Base-by-base conservation (phyloP, 2,329 filamentous ascomycete species). In the Botrytis fabae region DNA sequence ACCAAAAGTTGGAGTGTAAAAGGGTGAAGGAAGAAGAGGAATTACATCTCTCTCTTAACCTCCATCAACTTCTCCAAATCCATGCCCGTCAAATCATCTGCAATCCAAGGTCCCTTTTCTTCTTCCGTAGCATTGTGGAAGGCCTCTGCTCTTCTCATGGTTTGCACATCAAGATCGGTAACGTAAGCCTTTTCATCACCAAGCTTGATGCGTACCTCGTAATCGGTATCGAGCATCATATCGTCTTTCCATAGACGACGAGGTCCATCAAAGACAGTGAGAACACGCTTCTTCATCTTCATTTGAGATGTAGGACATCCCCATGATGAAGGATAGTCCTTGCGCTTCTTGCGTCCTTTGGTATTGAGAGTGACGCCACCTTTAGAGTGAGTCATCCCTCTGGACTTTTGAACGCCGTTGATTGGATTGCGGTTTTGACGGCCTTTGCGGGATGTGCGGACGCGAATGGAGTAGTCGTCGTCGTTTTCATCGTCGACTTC, bases 201-300 rank as follows among this genome's bases (percentile, higher is more conserved):
- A 28, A 98, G 87, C 82, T 90, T 90, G 82, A 97, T 87, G 80
- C 95, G 93, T 54, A 98, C 94, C 83, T 99, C 96, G 80, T 96
- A 95, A 78, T 97, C 94, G 25, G 93, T 94, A 78, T 95, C 94
- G 68, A 99, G 90, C 94, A 98, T 97, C 94, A 98, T 96, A 83
- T 99, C 96, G 81, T 99, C 96, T 85, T 98, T 98, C 88, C 93
- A 96, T 68, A 99, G 87, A 60, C 95, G 91, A 70, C 95, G 90
- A 25, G 88, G 88, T 0, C 96, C 96, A 80, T 98, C 94, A 79
- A 97, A 99, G 32, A 97, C 93, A 76, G 94, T 94, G 79, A 98
- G 87, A 72, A 98, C 94, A 42, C 96, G 93, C 89, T 98, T 98
- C 89, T 97, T 98, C 90, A 97, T 97, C 81, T 93, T 97, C 93